Conservation (phyloP, 371 early-diverging fungal genomes). For the Rhizopus arrhizus region DNA sequence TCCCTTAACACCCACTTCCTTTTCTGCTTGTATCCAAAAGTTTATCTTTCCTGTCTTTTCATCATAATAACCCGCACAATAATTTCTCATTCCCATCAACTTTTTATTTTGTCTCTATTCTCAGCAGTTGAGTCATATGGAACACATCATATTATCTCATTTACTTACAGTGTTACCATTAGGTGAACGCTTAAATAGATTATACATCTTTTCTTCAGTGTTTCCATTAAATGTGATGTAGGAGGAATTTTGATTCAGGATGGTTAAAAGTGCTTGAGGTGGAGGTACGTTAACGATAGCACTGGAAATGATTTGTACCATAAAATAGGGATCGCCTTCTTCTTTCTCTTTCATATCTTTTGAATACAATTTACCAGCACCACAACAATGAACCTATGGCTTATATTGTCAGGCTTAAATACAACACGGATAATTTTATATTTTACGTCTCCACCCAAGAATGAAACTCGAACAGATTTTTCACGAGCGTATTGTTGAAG, state of each 20-base stretch:
- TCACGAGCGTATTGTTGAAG: slow-evolving; percentile 71
- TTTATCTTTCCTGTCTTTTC: slow-evolving; percentile 41
- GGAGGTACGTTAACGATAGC: slow-evolving; percentile 68
- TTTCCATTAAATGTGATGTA: slow-evolving; percentile 33
- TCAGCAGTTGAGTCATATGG: background rate
- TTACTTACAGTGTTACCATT: slow-evolving; percentile 34
- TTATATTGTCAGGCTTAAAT: background rate
- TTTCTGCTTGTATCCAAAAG: slow-evolving; percentile 53
- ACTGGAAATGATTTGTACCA: slow-evolving; percentile 74
- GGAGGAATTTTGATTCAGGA: slow-evolving; percentile 29
- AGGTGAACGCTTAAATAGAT: slow-evolving; percentile 32
- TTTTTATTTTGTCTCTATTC: slow-evolving; percentile 32
- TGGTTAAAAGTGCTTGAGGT: slow-evolving; percentile 35
- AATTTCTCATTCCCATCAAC: slow-evolving; percentile 39
- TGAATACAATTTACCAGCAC: slow-evolving; percentile 65
- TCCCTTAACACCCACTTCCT: slow-evolving; percentile 43
- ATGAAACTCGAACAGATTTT: slow-evolving; percentile 69
- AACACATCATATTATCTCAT: background rate
- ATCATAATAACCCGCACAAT: slow-evolving; percentile 46
- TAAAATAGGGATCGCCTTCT: slow-evolving; percentile 63
- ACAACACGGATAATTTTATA: background rate
- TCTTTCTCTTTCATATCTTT: slow-evolving; percentile 51
- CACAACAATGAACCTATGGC: slow-evolving; percentile 64
- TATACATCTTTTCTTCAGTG: slow-evolving; percentile 39
- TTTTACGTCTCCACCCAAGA: slow-evolving; percentile 79